Base-by-base conservation (phyloP, 192 early-diverging fungal genomes). In the Coemansia sp. region DNA sequence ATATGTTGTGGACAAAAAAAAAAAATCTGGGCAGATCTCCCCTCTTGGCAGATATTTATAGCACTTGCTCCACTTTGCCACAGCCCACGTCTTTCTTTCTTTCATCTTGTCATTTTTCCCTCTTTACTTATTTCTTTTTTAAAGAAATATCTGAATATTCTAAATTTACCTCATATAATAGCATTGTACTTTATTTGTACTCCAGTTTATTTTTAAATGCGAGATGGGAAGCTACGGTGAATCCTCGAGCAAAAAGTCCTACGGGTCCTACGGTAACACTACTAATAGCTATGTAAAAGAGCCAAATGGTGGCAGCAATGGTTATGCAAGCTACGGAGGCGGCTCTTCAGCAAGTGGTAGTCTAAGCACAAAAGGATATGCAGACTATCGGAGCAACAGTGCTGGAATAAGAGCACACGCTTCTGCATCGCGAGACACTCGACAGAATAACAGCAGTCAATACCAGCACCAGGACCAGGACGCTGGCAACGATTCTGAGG, bases 191-290 rank as follows among this genome's bases (percentile, higher is more conserved):
- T 36, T 36, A 10, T 36, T 36, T 36, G 10, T 36, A 36, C 5
- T 36, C 6, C 10, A 36, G 33, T 5, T 11, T 60, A 60, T 46
- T 63, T 66, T 69, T 66, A 31, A 25, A 67, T 23, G 31, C 59
- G 54, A 68, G 64, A 78, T 78, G 76, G 72, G 76, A 67, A 72
- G 76, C 76, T 72, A 72, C 56, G 54, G 54, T 23, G 73, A 63
- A 22, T 57, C 29, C 5, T 51, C 62, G 22, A 53, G 61, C 39
- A 52, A 51, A 11, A 11, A 6, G 33, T 74, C 71, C 14, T 67
- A 67, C 31, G 32, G 55, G 33, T 70, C 67, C 31, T 63, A 50
- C 14, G 42, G 20, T 50, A 57, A 42, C 22, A 36, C 20, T 46
- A 39, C 8, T 23, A 53, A 31, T 31, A 23, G 30, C 51, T 10